Conservation (phyloP, 2,329 filamentous ascomycete genomes). For the Trichoderma lentiforme region DNA sequence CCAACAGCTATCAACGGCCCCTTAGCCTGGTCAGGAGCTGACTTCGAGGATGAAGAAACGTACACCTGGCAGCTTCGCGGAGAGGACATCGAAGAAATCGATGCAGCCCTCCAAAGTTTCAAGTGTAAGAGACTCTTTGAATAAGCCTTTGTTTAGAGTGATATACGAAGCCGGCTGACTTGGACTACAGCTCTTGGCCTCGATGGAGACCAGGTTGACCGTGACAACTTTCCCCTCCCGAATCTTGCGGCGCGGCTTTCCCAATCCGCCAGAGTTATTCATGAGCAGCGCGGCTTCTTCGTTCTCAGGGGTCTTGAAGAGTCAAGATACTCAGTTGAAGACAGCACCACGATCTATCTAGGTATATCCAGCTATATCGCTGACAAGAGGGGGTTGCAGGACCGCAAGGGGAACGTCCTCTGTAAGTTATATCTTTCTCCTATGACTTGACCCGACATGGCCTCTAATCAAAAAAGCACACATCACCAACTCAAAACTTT, state of each 20-base stretch:
- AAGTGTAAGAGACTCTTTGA: constrained; percentile 20
- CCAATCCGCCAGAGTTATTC: constrained; percentile 34
- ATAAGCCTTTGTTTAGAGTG: constrained; percentile 17
- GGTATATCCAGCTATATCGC: constrained; percentile 57
- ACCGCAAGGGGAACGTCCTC: constrained; percentile 45
- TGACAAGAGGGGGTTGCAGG: constrained; percentile 49
- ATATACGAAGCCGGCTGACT: constrained; percentile 27
- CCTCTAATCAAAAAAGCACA: constrained; percentile 37
- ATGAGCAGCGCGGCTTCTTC: constrained; percentile 48
- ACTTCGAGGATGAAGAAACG: constrained; percentile 15
- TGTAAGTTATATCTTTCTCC: constrained; percentile 33
- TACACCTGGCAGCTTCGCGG: constrained; percentile 23
- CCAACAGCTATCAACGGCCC: constrained; percentile 16
- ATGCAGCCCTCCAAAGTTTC: constrained; percentile 26
- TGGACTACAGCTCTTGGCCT: constrained; percentile 29
- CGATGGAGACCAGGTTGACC: constrained; percentile 36
- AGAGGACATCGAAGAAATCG: constrained; percentile 25
- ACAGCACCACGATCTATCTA: constrained; percentile 54
- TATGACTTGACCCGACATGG: background rate
- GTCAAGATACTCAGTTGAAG: constrained; percentile 46
- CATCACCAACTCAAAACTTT: constrained; percentile 45
- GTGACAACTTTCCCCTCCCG: constrained; percentile 41
- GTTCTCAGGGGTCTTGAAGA: constrained; percentile 54
- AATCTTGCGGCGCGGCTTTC: constrained; percentile 34
- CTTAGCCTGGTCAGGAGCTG: constrained; percentile 21